These are phyloP conservation scores for Cicer cuneatum DNA, from an alignment of 306 rosid genomes.

Conservation along the genomic window DNA sequence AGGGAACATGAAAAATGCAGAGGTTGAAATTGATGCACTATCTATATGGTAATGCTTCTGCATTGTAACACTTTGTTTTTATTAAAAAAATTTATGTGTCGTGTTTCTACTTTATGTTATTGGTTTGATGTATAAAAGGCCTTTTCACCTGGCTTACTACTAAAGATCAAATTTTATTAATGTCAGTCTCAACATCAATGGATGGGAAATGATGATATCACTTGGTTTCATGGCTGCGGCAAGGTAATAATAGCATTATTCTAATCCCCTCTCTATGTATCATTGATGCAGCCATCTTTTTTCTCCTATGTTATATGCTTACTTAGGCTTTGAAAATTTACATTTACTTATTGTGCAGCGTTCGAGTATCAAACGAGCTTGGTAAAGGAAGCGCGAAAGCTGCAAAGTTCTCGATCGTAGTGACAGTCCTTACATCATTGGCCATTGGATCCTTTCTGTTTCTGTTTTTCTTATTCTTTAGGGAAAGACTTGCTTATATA, in stretches of 20 bases:
- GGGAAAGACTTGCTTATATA: conserved; percentile 54
- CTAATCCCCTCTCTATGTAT: not conserved
- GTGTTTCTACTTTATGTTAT: conserved; percentile 18
- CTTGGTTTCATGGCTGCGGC: conserved; percentile 59
- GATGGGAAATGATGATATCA: conserved; percentile 63
- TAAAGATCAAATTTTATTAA: conserved; percentile 17
- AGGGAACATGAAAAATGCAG: conserved; percentile 58
- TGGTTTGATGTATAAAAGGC: conserved; percentile 1
- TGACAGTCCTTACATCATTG: conserved; percentile 51
- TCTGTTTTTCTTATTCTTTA: conserved; percentile 52
- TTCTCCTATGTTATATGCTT: not conserved
- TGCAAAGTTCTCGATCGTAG: conserved; percentile 59
- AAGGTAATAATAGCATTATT: conserved; percentile 45
- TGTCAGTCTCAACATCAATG: conserved; percentile 58
- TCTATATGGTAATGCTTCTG: conserved; percentile 57
- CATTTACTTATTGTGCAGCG: conserved; percentile 42
- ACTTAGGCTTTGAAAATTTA: not conserved
- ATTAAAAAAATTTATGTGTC: not conserved
- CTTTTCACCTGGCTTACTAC: conserved; percentile 7
- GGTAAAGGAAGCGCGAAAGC: conserved; percentile 65
- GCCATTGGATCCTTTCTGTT: conserved; percentile 49
- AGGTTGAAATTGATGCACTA: conserved; percentile 59
- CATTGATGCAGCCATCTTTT: not conserved
- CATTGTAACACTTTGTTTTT: not conserved
- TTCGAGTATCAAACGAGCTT: conserved; percentile 67